phyloP scores from a whole-genome alignment of 1,284 basidiomycete genomes.

The Rhizoctonia solani region DNA sequence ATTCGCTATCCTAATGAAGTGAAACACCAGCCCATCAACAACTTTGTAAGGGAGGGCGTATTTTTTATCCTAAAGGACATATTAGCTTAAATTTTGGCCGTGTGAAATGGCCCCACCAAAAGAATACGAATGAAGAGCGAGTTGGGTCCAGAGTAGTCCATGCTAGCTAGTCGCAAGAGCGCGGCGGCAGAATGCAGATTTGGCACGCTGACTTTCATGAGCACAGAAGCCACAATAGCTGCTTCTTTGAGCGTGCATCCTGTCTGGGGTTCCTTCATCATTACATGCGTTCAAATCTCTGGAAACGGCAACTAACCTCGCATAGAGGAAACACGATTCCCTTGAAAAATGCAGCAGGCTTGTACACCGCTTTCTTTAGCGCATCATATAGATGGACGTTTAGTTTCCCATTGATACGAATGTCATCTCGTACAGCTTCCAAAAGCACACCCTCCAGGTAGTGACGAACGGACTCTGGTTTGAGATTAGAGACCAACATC shows the following conservation, averaged over 20 bases:
- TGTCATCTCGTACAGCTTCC: conserved; percentile 90
- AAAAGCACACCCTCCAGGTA: conserved; percentile 93
- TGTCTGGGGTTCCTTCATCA: conserved; percentile 48
- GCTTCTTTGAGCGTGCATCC: conserved; percentile 95
- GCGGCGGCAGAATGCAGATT: conserved; percentile 97
- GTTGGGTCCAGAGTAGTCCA: conserved; percentile 97
- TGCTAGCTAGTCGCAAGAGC: conserved; percentile 87
- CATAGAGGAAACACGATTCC: conserved; percentile 96
- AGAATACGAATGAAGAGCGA: conserved; percentile 97
- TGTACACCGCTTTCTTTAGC: conserved; percentile 90
- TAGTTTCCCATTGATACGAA: conserved; percentile 77
- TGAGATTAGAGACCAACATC: conserved; percentile 97
- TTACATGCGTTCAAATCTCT: conserved; percentile 1
- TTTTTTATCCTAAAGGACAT: conserved; percentile 77
- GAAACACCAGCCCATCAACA: conserved; percentile 95
- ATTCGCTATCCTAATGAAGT: conserved; percentile 94
- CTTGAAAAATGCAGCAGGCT: conserved; percentile 98
- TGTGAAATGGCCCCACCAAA: conserved; percentile 47
- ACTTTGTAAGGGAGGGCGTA: conserved; percentile 98
- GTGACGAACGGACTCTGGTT: conserved; percentile 92
- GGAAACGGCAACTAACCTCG: conserved; percentile 62
- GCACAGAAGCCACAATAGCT: conserved; percentile 89
- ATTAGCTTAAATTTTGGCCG: not conserved
- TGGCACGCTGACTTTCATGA: conserved; percentile 91
- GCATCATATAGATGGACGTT: conserved; percentile 94